Percentiles rank a stretch among this genome's conserved stretches.
Conservation (phyloP, 2,329 filamentous ascomycete genomes). For the Pyrenochaeta sp. region DNA sequence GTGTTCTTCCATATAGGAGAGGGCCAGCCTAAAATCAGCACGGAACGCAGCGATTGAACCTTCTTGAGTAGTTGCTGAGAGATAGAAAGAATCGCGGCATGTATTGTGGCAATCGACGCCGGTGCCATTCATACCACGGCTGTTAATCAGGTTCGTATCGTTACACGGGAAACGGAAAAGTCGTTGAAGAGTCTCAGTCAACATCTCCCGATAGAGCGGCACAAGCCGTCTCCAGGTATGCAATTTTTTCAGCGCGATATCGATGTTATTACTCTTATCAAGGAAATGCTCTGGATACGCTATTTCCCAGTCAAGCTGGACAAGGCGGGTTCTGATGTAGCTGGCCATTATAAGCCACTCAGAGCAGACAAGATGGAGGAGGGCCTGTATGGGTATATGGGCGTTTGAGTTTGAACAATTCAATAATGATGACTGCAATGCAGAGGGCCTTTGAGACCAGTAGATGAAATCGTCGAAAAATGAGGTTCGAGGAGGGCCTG, state of each 20-base stretch:
- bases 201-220: conserved; percentile 46
- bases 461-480: too few relatives aligned
- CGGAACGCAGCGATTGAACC: too few relatives aligned
- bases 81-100: too few relatives aligned
- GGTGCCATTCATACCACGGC: conserved; percentile 8
- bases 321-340: conserved; percentile 45
- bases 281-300: conserved; percentile 48
- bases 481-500: not conserved
- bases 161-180: too few relatives aligned
- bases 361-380: conserved; percentile 37
- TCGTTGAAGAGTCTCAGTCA: conserved; percentile 35
- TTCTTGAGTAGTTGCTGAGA: too few relatives aligned
- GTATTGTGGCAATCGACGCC: not conserved
- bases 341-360: conserved; percentile 52
- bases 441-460: not conserved
- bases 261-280: conserved; percentile 39
- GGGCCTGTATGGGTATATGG: too few relatives aligned
- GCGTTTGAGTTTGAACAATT: too few relatives aligned
- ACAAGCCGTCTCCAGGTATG: conserved; percentile 53
- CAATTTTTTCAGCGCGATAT: conserved; percentile 47
- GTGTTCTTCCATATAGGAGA: conserved; percentile 29
- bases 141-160: too few relatives aligned
- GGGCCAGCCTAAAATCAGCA: conserved; percentile 37
- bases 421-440: too few relatives aligned
- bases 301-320: conserved; percentile 16